phyloP scores from a whole-genome alignment of 192 early-diverging fungal species.

The Rhizophagus sp. region DNA sequence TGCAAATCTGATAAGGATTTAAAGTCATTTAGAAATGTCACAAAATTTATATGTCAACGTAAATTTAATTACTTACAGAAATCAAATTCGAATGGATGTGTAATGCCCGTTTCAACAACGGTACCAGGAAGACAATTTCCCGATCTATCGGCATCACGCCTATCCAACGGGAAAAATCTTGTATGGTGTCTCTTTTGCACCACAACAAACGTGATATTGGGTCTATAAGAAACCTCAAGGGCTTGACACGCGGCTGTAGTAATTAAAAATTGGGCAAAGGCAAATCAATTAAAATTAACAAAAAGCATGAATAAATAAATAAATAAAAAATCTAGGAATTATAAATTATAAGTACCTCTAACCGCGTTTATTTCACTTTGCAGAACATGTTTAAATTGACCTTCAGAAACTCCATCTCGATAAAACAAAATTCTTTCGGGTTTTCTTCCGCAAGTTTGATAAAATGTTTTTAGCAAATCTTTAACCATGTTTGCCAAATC shows the following conservation, averaged over 20 bases:
- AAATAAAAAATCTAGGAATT: too few relatives aligned
- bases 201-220: slow-evolving; percentile 79
- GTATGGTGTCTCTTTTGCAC: slow-evolving; percentile 94
- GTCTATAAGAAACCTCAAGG: slow-evolving; percentile 70
- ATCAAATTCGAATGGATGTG: slow-evolving; percentile 82
- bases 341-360: slow-evolving; percentile 26
- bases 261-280: slow-evolving; percentile 27
- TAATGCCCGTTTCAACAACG: slow-evolving; percentile 69
- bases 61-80: slow-evolving; percentile 58
- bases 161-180: slow-evolving; percentile 74
- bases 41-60: not conserved
- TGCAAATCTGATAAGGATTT: slow-evolving; percentile 54
- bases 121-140: slow-evolving; percentile 88
- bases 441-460: slow-evolving; percentile 65
- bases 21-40: not conserved
- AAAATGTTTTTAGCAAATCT: slow-evolving; percentile 68
- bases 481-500: slow-evolving; percentile 67
- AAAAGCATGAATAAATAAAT: not conserved
- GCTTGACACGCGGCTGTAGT: slow-evolving; percentile 56
- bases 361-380: slow-evolving; percentile 74
- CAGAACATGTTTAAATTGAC: slow-evolving; percentile 77
- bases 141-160: slow-evolving; percentile 60
- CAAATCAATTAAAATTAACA: not conserved
- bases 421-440: slow-evolving; percentile 83
- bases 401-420: slow-evolving; percentile 90